Conservation (phyloP, 2,329 filamentous ascomycete genomes). For the Fusarium citri region DNA sequence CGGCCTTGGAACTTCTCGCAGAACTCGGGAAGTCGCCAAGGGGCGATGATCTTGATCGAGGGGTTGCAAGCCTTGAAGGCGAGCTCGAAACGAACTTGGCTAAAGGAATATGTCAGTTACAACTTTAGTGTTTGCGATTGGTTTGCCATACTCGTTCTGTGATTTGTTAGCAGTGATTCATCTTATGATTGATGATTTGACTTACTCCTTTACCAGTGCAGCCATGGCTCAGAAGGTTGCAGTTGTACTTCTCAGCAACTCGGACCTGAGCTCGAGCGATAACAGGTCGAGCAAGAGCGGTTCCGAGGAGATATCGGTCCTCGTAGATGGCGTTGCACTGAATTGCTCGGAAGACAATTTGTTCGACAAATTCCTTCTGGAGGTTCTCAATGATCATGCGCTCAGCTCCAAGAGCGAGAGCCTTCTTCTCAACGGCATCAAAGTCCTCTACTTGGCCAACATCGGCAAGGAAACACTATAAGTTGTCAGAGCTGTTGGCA, state of each 20-base stretch:
- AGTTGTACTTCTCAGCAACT: constrained; percentile 53
- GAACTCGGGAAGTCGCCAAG: constrained; percentile 78
- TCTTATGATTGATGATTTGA: not conserved
- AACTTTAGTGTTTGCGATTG: not conserved
- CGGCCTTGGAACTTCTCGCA: constrained; percentile 70
- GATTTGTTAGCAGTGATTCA: constrained; percentile 3
- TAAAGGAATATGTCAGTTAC: constrained; percentile 29
- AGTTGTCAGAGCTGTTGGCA: constrained; percentile 12
- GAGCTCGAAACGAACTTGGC: constrained; percentile 56
- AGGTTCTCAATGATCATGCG: constrained; percentile 69
- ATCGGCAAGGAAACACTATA: constrained; percentile 65
- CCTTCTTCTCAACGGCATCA: constrained; percentile 76
- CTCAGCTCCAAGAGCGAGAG: constrained; percentile 53
- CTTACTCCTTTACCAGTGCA: constrained; percentile 72
- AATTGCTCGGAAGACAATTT: constrained; percentile 80
- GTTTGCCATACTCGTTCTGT: constrained; percentile 47
- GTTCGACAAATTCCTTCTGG: constrained; percentile 77
- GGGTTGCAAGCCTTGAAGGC: constrained; percentile 63
- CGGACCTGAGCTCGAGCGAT: constrained; percentile 66
- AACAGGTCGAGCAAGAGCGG: constrained; percentile 72
- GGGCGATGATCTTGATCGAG: constrained; percentile 77
- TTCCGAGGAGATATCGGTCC: constrained; percentile 61
- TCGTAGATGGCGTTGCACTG: constrained; percentile 60
- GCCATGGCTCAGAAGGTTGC: constrained; percentile 59
- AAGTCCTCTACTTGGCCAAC: constrained; percentile 78